These are phyloP conservation scores for Penicillium steckii DNA, from an alignment of 495 filamentous ascomycete species.

Conservation along the genomic window DNA sequence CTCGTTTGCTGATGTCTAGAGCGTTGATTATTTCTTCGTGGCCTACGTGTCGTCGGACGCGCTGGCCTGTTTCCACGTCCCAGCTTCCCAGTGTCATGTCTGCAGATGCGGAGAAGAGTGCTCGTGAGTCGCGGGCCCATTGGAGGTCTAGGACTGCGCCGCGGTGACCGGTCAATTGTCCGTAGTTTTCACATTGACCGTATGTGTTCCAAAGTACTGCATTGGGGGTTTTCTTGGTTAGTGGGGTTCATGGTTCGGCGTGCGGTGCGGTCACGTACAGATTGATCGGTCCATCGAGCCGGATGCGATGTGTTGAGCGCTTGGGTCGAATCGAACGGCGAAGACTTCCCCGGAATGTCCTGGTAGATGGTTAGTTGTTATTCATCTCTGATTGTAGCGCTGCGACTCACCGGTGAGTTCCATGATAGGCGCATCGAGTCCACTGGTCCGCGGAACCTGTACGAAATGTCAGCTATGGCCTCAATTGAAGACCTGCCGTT, in stretches of 20 bases:
- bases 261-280: constrained; percentile 48
- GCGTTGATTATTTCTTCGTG: constrained; percentile 94
- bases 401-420: constrained; percentile 71
- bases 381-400: background rate
- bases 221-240: background rate
- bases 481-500: no score
- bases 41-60: constrained; percentile 87
- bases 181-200: constrained; percentile 92
- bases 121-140: constrained; percentile 92
- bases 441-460: constrained; percentile 80
- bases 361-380: constrained; percentile 22
- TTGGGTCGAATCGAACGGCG: constrained; percentile 83
- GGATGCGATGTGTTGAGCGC: constrained; percentile 85
- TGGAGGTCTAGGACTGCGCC: constrained; percentile 88
- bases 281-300: constrained; percentile 95
- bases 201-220: constrained; percentile 93
- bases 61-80: constrained; percentile 83
- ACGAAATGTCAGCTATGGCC: constrained; percentile 9
- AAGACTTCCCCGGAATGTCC: constrained; percentile 83
- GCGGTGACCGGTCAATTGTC: constrained; percentile 80
- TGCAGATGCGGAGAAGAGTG: constrained; percentile 90
- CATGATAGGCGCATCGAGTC: constrained; percentile 90
- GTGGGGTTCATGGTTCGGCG: background rate
- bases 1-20: constrained; percentile 81
- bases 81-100: constrained; percentile 91